phyloP scores from a whole-genome alignment of 352 stramenopile genomes.

The Peronospora destructor region DNA sequence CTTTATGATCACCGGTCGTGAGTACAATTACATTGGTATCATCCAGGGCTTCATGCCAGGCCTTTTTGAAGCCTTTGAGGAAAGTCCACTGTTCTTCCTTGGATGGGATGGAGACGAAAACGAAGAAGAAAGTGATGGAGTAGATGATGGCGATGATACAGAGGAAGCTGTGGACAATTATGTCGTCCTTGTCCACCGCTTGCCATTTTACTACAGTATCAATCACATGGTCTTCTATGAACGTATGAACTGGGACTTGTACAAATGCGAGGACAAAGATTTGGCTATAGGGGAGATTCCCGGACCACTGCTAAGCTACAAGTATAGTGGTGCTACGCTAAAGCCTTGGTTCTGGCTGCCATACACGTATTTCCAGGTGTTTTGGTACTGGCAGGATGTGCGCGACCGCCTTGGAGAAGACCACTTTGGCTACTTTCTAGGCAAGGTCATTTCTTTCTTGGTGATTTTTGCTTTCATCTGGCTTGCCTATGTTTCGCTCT shows the following conservation, averaged over 20 bases:
- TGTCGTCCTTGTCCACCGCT: constrained; percentile 59
- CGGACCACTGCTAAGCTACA: constrained; percentile 66
- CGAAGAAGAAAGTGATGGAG: constrained; percentile 25
- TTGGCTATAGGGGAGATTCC: constrained; percentile 47
- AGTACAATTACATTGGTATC: constrained; percentile 82
- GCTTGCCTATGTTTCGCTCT: constrained; percentile 62
- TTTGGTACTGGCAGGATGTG: constrained; percentile 73
- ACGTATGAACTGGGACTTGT: constrained; percentile 81
- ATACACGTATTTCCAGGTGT: constrained; percentile 78
- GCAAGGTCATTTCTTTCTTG: constrained; percentile 45
- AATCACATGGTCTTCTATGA: constrained; percentile 88
- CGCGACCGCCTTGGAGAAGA: constrained; percentile 55
- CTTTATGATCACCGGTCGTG: constrained; percentile 76
- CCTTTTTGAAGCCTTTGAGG: constrained; percentile 76
- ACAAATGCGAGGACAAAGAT: constrained; percentile 79
- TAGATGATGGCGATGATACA: constrained; percentile 26
- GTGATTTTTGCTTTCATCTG: constrained; percentile 61
- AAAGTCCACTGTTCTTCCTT: constrained; percentile 68
- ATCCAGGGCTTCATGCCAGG: constrained; percentile 72
- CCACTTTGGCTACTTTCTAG: constrained; percentile 53
- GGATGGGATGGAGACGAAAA: constrained; percentile 37
- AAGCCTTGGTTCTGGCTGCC: constrained; percentile 81
- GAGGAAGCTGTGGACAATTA: constrained; percentile 27
- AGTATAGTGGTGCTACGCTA: constrained; percentile 66
- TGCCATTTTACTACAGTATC: constrained; percentile 83